Percentiles rank a stretch among this genome's conserved stretches.
Conservation (phyloP, 2,329 filamentous ascomycete genomes). For the Cladosporium sphaerospermum region DNA sequence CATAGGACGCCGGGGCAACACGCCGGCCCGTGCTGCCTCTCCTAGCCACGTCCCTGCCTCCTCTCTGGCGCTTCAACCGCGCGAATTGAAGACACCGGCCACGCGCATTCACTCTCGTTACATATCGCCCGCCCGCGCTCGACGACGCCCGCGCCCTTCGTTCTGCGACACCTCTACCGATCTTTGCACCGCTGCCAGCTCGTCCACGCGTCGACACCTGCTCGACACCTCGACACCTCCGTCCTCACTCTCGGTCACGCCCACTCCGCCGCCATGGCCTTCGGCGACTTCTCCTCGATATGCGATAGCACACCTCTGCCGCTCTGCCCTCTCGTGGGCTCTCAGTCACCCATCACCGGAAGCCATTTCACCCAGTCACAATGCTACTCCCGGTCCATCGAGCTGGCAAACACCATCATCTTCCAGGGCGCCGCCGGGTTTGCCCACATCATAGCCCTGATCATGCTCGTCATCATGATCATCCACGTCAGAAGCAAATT, state of each 20-base stretch:
- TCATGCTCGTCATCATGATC: constrained; percentile 97
- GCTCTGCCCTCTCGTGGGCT: constrained; percentile 78
- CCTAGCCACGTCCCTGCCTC: too few species aligned
- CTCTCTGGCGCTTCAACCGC: too few species aligned
- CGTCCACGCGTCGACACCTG: not conserved
- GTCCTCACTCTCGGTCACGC: not conserved
- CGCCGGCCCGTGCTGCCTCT: too few species aligned
- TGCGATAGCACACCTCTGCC: constrained; percentile 82
- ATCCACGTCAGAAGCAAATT: constrained; percentile 96
- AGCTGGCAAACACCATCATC: constrained; percentile 96
- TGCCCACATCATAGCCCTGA: constrained; percentile 82
- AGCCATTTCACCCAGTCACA: constrained; percentile 69
- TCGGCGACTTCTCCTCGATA: constrained; percentile 83
- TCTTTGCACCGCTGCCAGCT: not conserved
- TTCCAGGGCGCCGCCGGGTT: constrained; percentile 88
- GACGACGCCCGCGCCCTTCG: not conserved
- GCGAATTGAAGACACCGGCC: too few species aligned
- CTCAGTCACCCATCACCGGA: constrained; percentile 60
- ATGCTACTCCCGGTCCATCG: constrained; percentile 92
- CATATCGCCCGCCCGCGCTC: constrained; percentile 8
- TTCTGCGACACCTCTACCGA: constrained; percentile 5
- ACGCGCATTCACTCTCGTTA: constrained; percentile 4
- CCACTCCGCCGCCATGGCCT: constrained; percentile 60
- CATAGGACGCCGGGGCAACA: too few species aligned
- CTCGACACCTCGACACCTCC: not conserved